Percentiles rank a stretch among this genome's conserved stretches.
Evolutionary conservation across 148 eudicot genomes (phyloP).

Genomic region (Hydrangea macrophylla): DNA sequence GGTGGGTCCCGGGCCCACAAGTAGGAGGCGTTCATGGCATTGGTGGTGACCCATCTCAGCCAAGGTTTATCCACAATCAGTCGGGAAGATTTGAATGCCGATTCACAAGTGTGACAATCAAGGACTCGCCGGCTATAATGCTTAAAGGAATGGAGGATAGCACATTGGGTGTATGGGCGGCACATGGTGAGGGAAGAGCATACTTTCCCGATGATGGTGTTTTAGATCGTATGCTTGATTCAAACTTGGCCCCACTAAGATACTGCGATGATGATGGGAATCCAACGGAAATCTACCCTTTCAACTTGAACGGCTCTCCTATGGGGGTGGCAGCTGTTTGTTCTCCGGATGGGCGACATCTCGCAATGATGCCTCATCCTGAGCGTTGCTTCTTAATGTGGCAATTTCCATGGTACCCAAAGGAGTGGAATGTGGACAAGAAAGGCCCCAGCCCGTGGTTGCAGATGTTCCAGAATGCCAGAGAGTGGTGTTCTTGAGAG

Average conservation of each 20-base stretch:
- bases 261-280: conserved; percentile 82
- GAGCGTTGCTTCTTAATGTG: conserved; percentile 96
- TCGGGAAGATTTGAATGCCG: conserved; percentile 90
- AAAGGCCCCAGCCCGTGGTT: conserved; percentile 94
- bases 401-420: conserved; percentile 93
- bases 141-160: conserved; percentile 82
- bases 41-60: conserved; percentile 74
- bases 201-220: conserved; percentile 66
- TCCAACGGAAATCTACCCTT: conserved; percentile 72
- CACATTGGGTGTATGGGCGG: conserved; percentile 86
- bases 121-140: conserved; percentile 83
- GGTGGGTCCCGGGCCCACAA: conserved; percentile 86
- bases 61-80: conserved; percentile 76
- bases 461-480: conserved; percentile 81
- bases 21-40: conserved; percentile 62
- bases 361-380: conserved; percentile 96
- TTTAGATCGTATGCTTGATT: conserved; percentile 33
- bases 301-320: conserved; percentile 85
- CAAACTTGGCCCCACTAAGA: conserved; percentile 66
- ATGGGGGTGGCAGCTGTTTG: conserved; percentile 87
- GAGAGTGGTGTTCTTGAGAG: conserved; percentile 78
- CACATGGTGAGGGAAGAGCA: conserved; percentile 93
- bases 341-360: conserved; percentile 90
- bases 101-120: conserved; percentile 72
- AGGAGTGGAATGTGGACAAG: conserved; percentile 73